phyloP scores from a whole-genome alignment of 352 stramenopile genomes.

The Nothophytophthora sp. region DNA sequence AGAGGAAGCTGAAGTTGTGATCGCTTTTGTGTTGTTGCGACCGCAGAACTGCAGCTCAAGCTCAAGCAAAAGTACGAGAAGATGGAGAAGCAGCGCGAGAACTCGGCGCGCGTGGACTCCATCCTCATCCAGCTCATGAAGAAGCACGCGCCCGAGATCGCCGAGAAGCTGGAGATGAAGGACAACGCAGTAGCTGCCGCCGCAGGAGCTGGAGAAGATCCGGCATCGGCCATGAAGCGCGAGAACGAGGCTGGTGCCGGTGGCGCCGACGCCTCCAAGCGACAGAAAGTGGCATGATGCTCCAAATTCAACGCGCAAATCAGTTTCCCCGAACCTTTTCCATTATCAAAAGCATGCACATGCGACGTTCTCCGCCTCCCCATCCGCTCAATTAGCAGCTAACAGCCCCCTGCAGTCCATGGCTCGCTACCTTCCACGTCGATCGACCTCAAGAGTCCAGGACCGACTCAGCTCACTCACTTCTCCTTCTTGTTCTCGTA shows the following conservation, averaged over 20 bases:
- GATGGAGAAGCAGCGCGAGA: conserved; percentile 86
- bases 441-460: too few species aligned
- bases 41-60: conserved; percentile 77
- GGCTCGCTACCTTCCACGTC: too few species aligned
- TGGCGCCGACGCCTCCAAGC: conserved; percentile 49
- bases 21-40: neutral
- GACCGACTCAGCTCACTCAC: conserved; percentile 14
- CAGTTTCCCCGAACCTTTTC: too few species aligned
- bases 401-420: too few species aligned
- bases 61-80: conserved; percentile 89
- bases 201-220: conserved; percentile 7
- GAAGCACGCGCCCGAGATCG: conserved; percentile 84
- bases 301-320: too few species aligned
- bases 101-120: conserved; percentile 77
- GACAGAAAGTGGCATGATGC: conserved; percentile 60
- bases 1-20: neutral
- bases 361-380: too few species aligned
- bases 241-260: conserved; percentile 19
- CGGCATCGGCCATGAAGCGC: conserved; percentile 29
- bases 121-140: conserved; percentile 89
- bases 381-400: too few species aligned
- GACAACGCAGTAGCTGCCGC: conserved; percentile 19
- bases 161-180: conserved; percentile 68
- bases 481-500: conserved; percentile 45
- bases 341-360: too few species aligned